These are phyloP conservation scores for Chondrostereum purpureum DNA, from an alignment of 1,284 basidiomycete species.

Conservation along the genomic window DNA sequence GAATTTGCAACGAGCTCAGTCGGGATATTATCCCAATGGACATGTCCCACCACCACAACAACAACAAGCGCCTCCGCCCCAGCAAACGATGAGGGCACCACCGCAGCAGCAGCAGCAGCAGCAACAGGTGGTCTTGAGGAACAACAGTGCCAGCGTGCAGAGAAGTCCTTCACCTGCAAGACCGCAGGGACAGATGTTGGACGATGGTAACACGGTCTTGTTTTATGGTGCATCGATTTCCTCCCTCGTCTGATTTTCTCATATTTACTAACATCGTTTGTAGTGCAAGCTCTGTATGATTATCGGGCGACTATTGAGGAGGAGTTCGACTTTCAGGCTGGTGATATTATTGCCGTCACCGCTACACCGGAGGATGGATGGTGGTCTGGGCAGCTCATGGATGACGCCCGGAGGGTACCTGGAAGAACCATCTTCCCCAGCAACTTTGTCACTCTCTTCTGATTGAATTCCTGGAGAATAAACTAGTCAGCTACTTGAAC, in stretches of 20 bases:
- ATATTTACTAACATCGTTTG: slow-evolving; percentile 7
- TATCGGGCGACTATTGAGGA: slow-evolving; percentile 83
- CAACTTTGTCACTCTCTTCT: slow-evolving; percentile 82
- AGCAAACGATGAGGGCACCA: slow-evolving; percentile 7
- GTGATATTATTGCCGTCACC: slow-evolving; percentile 90
- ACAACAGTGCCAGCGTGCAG: not conserved
- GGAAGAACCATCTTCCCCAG: slow-evolving; percentile 89
- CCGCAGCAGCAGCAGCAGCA: slow-evolving; percentile 18
- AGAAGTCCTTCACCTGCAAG: not conserved
- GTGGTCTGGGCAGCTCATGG: slow-evolving; percentile 86
- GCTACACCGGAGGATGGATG: slow-evolving; percentile 90
- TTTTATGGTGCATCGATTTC: slow-evolving; percentile 54
- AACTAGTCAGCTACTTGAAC: no score
- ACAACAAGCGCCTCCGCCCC: slow-evolving; percentile 13
- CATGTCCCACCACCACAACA: slow-evolving; percentile 5
- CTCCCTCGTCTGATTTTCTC: not conserved
- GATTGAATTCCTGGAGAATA: slow-evolving; percentile 12
- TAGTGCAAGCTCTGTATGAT: slow-evolving; percentile 91
- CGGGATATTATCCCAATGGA: not conserved
- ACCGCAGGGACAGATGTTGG: slow-evolving; percentile 60
- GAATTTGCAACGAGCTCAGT: not conserved
- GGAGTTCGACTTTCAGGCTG: slow-evolving; percentile 88
- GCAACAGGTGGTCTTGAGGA: slow-evolving; percentile 15
- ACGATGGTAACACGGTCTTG: slow-evolving; percentile 71
- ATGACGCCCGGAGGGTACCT: slow-evolving; percentile 73